phyloP scores from a whole-genome alignment of 2,329 filamentous ascomycete species.

The Alternaria brassicae region DNA sequence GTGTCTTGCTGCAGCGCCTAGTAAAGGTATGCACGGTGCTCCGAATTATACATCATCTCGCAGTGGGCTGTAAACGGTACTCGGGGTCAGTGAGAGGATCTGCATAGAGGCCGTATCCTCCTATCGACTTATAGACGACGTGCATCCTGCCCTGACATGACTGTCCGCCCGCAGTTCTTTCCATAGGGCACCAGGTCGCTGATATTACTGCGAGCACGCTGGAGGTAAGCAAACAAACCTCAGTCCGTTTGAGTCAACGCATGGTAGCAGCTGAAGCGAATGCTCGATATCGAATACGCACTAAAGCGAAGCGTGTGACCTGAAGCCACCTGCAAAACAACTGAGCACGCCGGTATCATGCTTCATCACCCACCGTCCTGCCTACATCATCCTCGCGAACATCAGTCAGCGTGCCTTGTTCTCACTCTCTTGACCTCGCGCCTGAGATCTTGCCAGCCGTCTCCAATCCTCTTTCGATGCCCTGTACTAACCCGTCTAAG shows the following conservation, averaged over 20 bases:
- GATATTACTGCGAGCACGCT: background rate
- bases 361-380: constrained; percentile 6
- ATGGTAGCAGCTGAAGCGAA: background rate
- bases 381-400: constrained; percentile 9
- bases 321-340: background rate
- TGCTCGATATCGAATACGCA: background rate
- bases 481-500: constrained; percentile 47
- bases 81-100: background rate
- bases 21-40: background rate
- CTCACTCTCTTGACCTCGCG: constrained; percentile 15
- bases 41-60: background rate
- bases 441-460: constrained; percentile 45
- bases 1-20: background rate
- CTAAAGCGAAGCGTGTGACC: background rate
- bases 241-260: background rate
- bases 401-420: constrained; percentile 18
- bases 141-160: background rate
- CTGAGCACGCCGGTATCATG: background rate
- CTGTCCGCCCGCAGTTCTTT: background rate
- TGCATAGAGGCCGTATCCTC: background rate
- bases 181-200: background rate
- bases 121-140: background rate
- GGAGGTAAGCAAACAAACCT: background rate
- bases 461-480: constrained; percentile 47
- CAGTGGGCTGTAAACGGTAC: background rate